Base-by-base conservation (phyloP, 2,329 filamentous ascomycete species). In the Dothideomycetes sp. region DNA sequence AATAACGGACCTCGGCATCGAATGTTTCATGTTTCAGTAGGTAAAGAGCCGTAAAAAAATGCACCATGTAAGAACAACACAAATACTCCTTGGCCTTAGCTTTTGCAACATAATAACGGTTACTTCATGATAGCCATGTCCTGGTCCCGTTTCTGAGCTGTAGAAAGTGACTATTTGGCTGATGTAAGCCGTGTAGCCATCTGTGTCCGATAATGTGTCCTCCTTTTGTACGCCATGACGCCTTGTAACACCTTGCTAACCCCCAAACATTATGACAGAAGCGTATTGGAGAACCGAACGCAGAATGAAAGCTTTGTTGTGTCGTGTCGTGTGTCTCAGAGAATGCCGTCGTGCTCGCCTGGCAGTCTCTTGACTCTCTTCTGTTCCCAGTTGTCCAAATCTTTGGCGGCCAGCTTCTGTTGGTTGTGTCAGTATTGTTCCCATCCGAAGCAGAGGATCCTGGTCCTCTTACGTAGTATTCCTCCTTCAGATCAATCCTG, bases 341-440 rank as follows among this genome's bases (percentile, higher is more conserved):
- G 60, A 36, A 84, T 74, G 23, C 89, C 89, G 60, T 98, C 89
- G 46, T 77, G 82, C 63, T 98, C 93, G 50, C 91, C 91, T 15
- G 84, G 80, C 46, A 95, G 72, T 58, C 91, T 73, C 67, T 94
- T 79, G 9, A 96, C 87, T 39, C 93, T 78, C 64, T 91, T 93
- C 65, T 96, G 91, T 61, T 96, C 89, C 91, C 91, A 98, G 57
- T 86, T 76, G 55, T 98, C 89, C 46, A 96, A 66, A 58, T 96
- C 91, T 62, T 93, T 94, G 22, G 84, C 84, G 51, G 85, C 83
- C 27, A 84, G 69, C 64, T 79, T 77, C 84, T 91, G 61, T 43
- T 25, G 13, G 17, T 9, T 10, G 35, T 17, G 29, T 52, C 36
- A 49, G 46, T 30, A 11, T 19, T 9, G 11, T 15, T 13, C 12